Conservation (phyloP, 257 asterid species). For the Solanum chiquidenum region DNA sequence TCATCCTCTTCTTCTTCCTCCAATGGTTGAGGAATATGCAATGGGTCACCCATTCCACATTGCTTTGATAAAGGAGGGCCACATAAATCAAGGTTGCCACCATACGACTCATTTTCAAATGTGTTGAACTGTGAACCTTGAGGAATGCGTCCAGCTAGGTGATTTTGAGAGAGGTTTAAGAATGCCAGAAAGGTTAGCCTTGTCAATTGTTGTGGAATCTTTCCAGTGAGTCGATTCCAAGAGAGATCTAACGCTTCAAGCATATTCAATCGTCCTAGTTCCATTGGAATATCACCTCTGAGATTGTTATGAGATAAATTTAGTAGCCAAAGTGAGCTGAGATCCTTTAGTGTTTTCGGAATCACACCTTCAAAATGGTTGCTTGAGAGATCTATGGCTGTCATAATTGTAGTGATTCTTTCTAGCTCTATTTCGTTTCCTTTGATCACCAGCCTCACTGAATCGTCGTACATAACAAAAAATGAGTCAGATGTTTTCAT, state of each 20-base stretch:
- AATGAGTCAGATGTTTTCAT: background rate
- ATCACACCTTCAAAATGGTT: background rate
- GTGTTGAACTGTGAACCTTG: background rate
- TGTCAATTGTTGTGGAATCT: background rate
- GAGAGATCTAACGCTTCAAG: background rate
- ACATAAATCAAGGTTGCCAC: background rate
- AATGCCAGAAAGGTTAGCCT: background rate
- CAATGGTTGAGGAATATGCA: background rate
- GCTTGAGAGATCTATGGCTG: background rate
- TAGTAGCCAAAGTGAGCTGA: background rate
- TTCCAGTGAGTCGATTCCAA: background rate
- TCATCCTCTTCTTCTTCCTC: background rate
- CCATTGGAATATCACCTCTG: background rate
- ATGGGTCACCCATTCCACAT: background rate
- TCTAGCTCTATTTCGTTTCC: background rate
- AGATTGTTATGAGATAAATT: background rate
- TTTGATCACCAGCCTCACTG: background rate
- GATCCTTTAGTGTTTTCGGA: background rate
- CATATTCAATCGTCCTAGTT: background rate
- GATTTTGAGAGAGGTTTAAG: background rate
- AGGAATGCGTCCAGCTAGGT: background rate
- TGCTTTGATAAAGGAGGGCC: background rate
- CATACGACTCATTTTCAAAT: background rate
- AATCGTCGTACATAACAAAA: background rate
- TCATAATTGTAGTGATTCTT: background rate